A percentile compares a stretch with the other conserved stretches of the same genome.
These are phyloP conservation scores for Groenewaldozyma tartarivorans DNA, from an alignment of 805 yeast species.

Conservation along the genomic window DNA sequence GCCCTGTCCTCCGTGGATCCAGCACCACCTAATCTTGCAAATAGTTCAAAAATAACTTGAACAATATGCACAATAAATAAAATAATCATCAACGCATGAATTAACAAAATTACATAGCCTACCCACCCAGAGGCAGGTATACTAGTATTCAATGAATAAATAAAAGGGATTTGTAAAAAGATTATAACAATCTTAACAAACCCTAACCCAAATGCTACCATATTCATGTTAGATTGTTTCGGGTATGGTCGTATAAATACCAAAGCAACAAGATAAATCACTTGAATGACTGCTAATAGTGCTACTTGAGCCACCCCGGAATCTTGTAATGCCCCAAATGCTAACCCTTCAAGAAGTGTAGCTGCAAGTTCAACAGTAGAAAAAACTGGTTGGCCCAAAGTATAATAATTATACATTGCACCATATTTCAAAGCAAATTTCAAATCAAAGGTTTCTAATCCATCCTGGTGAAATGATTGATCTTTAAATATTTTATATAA, in stretches of 20 bases:
- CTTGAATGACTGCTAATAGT: constrained; percentile 23
- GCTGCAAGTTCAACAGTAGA: constrained; percentile 13
- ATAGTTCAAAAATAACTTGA: constrained; percentile 22
- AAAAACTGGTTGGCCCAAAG: constrained; percentile 16
- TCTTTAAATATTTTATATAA: constrained; percentile 8
- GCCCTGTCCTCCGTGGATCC: constrained; percentile 4
- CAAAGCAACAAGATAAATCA: constrained; percentile 15
- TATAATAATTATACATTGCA: constrained; percentile 25
- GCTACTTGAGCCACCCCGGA: constrained; percentile 29
- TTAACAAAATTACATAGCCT: constrained; percentile 24
- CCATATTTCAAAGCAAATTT: constrained; percentile 14
- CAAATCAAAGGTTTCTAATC: constrained; percentile 10
- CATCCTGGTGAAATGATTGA: constrained; percentile 16
- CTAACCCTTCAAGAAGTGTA: constrained; percentile 23
- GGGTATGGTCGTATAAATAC: constrained; percentile 20
- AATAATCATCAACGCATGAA: constrained; percentile 23
- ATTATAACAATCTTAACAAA: constrained; percentile 15
- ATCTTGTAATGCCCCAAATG: constrained; percentile 25
- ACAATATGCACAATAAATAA: constrained; percentile 21
- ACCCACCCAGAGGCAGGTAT: constrained; percentile 23
- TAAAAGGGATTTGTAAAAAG: constrained; percentile 22
- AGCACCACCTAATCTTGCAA: constrained; percentile 13
- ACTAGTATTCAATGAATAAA: constrained; percentile 16
- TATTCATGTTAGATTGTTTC: constrained; percentile 22
- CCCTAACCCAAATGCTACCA: constrained; percentile 11